These are phyloP conservation scores for Cylindrotheca fusiformis DNA, from an alignment of 108 stramenopile genomes.

Conservation along the genomic window DNA sequence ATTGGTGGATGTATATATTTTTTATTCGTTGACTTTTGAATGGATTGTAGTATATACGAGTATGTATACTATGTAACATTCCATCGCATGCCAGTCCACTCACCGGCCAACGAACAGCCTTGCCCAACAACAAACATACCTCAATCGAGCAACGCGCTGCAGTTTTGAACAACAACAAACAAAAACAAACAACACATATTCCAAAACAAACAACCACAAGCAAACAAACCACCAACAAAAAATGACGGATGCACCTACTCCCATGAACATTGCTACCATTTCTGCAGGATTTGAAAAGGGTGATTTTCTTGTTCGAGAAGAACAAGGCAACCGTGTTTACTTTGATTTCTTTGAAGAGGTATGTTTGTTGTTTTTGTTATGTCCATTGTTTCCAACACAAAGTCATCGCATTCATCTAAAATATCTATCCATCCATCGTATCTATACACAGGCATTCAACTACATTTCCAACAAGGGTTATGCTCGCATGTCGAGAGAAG, in stretches of 20 bases:
- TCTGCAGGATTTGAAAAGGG: slow-evolving; percentile 90
- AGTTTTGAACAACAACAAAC: too few relatives aligned
- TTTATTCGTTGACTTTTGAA: too few relatives aligned
- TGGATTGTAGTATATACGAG: too few relatives aligned
- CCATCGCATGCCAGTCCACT: too few relatives aligned
- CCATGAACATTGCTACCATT: slow-evolving; percentile 80
- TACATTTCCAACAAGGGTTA: slow-evolving; percentile 92
- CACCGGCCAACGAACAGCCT: too few relatives aligned
- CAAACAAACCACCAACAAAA: too few relatives aligned
- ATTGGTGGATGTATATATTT: too few relatives aligned
- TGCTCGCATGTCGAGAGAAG: slow-evolving; percentile 78
- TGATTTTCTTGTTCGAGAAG: slow-evolving; percentile 87
- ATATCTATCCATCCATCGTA: background rate
- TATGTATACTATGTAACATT: too few relatives aligned
- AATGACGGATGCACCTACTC: background rate
- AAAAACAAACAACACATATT: too few relatives aligned
- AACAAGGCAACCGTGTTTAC: slow-evolving; percentile 87
- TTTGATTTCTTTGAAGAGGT: slow-evolving; percentile 86
- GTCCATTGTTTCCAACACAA: background rate
- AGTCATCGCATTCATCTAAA: background rate
- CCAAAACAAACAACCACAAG: too few relatives aligned
- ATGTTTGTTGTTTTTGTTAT: background rate
- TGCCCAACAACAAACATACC: too few relatives aligned
- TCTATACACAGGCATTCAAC: slow-evolving; percentile 85
- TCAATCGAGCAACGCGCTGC: too few relatives aligned